Base-by-base conservation (phyloP, 139 green algal species). In the Mychonastes homosphaera region DNA sequence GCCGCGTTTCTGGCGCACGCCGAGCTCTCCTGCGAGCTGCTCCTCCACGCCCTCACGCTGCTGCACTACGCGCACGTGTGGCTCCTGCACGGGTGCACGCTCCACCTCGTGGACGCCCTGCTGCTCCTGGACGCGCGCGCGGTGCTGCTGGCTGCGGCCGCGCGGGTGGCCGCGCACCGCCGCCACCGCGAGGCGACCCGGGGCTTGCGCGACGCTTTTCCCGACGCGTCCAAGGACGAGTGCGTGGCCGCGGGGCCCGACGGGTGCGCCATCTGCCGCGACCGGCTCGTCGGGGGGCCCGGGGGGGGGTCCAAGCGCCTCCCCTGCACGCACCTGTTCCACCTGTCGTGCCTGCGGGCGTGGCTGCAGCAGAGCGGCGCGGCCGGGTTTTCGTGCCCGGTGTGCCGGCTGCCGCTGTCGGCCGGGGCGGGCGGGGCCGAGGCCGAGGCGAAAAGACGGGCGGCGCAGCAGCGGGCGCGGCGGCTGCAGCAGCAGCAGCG, bases 341-440 rank as follows among this genome's bases (percentile, higher is more conserved):
- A 83, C 57, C 43, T 82, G 38, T 26, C 62, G 29, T 86, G 79
- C 68, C 58, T 86, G 50, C 58, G 73, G 0, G 71, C 72, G 21
- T 84, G 76, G 79, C 61, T 86, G 51, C 76, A 86, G 63, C 76
- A 84, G 65, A 67, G 59, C 15, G 72, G 76, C 27, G 35, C 32
- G 9, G 65, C 73, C 57, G 65, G 41, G 46, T 82, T 80, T 60
- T 77, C 56, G 5, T 86, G 79, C 68, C 79, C 79, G 1, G 60
- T 81, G 23, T 81, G 73, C 45, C 64, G 77, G 2, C 53, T 57
- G 35, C 63, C 70, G 33, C 57, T 78, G 19, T 65, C 21, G 10
- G 19, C 23, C 46, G 46, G 46, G n/a, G 39, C 39, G 16, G 39
- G 39, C 39, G 15, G 16, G 39, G 39, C n/a, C n/a, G n/a, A n/a